Percentiles rank a stretch among this genome's conserved stretches.
Conservation (phyloP, 192 early-diverging fungal genomes). For the Chytriomyces sp. region DNA sequence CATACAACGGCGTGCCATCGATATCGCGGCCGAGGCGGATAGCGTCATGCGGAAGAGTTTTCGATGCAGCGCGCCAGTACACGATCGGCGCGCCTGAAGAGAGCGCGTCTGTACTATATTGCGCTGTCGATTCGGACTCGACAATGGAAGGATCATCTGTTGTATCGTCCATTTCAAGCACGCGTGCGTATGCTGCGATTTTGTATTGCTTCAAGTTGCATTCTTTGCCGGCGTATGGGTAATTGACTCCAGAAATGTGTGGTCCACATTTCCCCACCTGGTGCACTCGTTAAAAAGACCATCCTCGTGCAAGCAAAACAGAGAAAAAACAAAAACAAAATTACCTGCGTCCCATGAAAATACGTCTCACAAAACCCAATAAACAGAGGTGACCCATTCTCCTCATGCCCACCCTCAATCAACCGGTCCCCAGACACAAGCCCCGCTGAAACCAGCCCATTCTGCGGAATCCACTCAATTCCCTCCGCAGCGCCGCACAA, state of each 20-base stretch:
- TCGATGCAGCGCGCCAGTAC: slow-evolving; percentile 19
- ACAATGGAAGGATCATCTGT: not conserved
- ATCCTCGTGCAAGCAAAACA: too few relatives aligned
- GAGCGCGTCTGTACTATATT: not conserved
- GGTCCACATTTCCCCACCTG: slow-evolving; percentile 27
- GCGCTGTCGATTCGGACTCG: not conserved
- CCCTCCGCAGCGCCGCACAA: slow-evolving; percentile 7
- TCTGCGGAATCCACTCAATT: slow-evolving; percentile 22
- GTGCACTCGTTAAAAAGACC: too few relatives aligned
- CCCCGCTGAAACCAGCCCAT: not conserved
- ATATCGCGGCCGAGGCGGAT: slow-evolving; percentile 25
- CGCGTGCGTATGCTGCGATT: slow-evolving; percentile 4
- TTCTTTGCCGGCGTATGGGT: slow-evolving; percentile 26
- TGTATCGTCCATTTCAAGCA: not conserved
- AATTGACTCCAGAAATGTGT: slow-evolving; percentile 15
- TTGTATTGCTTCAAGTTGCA: not conserved
- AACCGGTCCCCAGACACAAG: not conserved
- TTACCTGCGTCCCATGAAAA: slow-evolving; percentile 22
- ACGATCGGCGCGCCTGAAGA: not conserved
- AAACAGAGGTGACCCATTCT: slow-evolving; percentile 1
- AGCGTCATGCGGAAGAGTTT: slow-evolving; percentile 13
- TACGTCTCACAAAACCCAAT: slow-evolving; percentile 26
- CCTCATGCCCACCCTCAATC: slow-evolving; percentile 15
- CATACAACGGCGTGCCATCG: slow-evolving; percentile 24
- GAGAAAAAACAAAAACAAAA: not conserved